A percentile compares a stretch with the other conserved stretches of the same genome.
Conservation (phyloP, 331 rosid genomes). For the Malus hybrid region DNA sequence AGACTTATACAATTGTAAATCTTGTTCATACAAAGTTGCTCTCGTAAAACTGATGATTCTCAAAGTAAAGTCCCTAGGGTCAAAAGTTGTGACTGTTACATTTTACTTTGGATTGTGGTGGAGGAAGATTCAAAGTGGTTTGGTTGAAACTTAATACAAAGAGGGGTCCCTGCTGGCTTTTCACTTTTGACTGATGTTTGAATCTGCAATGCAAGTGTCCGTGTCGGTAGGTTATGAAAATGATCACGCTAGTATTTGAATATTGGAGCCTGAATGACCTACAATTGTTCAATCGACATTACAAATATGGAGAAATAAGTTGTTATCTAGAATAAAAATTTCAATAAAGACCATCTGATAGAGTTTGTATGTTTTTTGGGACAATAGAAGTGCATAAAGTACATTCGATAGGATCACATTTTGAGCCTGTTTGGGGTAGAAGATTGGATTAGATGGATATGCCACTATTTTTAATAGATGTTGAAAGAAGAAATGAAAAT, state of each 20-base stretch:
- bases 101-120: not conserved
- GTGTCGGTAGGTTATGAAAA: not conserved
- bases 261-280: not conserved
- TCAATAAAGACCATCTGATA: too few species aligned
- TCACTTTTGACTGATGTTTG: not conserved
- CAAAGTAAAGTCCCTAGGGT: slow-evolving; percentile 12
- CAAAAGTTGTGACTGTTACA: slow-evolving; percentile 13
- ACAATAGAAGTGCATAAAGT: too few species aligned
- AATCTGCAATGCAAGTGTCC: not conserved
- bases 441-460: too few species aligned
- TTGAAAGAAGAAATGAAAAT: too few species aligned
- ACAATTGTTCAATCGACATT: not conserved
- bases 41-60: slow-evolving; percentile 5
- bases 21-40: not conserved
- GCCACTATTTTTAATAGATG: too few species aligned
- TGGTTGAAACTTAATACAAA: slow-evolving; percentile 2
- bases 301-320: too few species aligned
- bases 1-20: not conserved
- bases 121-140: slow-evolving; percentile 9
- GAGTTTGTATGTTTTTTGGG: too few species aligned
- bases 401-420: too few species aligned
- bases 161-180: not conserved
- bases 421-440: too few species aligned
- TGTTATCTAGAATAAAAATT: too few species aligned
- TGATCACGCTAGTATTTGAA: not conserved